Base-by-base conservation (phyloP, 2,329 filamentous ascomycete species). In the Hymenoscyphus fraxineus region DNA sequence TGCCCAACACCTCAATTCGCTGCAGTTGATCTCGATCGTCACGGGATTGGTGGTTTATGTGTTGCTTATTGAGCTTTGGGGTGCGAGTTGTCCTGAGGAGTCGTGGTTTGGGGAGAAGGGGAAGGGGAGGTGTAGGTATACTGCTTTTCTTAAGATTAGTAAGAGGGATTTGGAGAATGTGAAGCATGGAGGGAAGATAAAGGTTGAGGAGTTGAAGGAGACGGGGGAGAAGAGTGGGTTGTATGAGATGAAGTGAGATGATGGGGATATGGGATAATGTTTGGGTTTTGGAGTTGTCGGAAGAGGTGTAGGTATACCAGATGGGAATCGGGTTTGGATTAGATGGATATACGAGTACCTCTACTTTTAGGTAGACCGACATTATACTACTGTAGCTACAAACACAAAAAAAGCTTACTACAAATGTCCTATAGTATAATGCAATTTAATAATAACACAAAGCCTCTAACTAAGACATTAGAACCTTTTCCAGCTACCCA, bases 41-140 rank as follows among this genome's bases (percentile, higher is more conserved):
- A 78, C 81, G 1, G 76, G 76, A 0, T 73, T 85, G 22, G 73
- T 80, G 0, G 70, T 78, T 15, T 81, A 79, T 74, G 78, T 83
- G 0, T 73, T 85, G 57, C 64, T 79, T 4, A 65, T 84, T 3
- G 83, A 85, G 70, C 69, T 85, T 1, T 82, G 78, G 71, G 83
- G 83, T 7, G 79, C 77, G 54, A 82, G 80, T 44, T 81, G 78
- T 68, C 74, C 73, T 12, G 77, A 78, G 47, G 78, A 83, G 54
- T 73, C 74, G 1, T 80, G 83, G 63, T 80, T 80, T 44, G 77
- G 77, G 1, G 75, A 76, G 58, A 76, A 73, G 63, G 76, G 76
- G 60, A 76, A 73, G 62, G 74, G 69, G 56, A 72, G 73, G 16
- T 76, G 75, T 47, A 73, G 70, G 19, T 83, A 83, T 68, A 78